Base-by-base conservation (phyloP, 345 rosid species). In the Cardamine occulta region DNA sequence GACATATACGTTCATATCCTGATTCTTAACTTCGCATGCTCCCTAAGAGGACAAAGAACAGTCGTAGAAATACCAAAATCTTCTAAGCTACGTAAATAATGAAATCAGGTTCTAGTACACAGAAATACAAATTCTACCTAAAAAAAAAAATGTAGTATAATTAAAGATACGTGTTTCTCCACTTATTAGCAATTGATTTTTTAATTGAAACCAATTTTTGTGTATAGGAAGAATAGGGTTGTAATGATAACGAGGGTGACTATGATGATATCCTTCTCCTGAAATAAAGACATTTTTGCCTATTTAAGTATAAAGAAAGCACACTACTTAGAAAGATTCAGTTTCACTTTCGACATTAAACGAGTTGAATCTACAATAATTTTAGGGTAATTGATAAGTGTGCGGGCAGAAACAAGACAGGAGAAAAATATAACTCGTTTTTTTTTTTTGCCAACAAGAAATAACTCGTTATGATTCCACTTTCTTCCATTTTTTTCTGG, bases 231-330 rank as follows among this genome's bases (percentile, higher is more conserved):
- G 37, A n/a, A 29, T 56, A 34, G 37, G 61, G 37, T 34, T 19
- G 45, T 35, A 18, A 35, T 35, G 17, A 18, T 34, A 17, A 34
- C 64, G 45, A 34, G 64, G 35, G 45, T 59, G 64, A 34, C 63
- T 17, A 18, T 58, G 63, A 58, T 58, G 63, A 58, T 32, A 32
- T 58, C 24, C 63, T 58, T 58, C 42, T 58, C 15, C 42, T 17
- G 8, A 21, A 23, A 32, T 9, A 32, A 28, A 28, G 14, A 17
- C 14, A 8, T 18, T 58, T 58, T 17, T 32, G 63, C 63, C 42
- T 5, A n/a, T 57, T 21, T 57, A 32, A 9, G 63, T 58, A 32
- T 58, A 32, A 31, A 39, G 26, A 58, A n/a, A 32, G 42, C 63
- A 32, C 15, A 59, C 2, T 59, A 19, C 14, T 34, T 18, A 18